Percentiles rank a stretch among this genome's conserved stretches.
Conservation (phyloP, 306 rosid genomes). For the Cucumis cinereus region DNA sequence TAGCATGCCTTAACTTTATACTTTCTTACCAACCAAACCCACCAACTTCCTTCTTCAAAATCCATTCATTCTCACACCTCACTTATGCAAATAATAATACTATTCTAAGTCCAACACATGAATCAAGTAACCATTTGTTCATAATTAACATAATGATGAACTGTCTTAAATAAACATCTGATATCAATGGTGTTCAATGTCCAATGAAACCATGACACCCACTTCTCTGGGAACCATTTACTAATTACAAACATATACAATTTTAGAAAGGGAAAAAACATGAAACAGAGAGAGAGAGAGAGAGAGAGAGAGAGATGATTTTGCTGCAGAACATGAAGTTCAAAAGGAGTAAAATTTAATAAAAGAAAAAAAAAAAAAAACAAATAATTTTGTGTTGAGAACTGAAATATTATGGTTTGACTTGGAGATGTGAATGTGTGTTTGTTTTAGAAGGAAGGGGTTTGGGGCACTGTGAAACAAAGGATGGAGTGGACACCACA, state of each 20-base stretch:
- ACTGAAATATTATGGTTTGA: slow-evolving; percentile 7
- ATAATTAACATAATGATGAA: background rate
- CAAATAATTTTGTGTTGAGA: background rate
- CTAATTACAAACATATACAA: slow-evolving; percentile 1
- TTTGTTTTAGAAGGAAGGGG: slow-evolving; percentile 7
- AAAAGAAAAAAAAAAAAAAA: background rate
- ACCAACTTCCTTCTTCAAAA: background rate
- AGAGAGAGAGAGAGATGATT: background rate
- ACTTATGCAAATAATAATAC: no score
- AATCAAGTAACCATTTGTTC: background rate
- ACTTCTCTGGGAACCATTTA: background rate
- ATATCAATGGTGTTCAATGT: background rate
- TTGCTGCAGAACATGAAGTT: background rate
- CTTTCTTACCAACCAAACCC: background rate
- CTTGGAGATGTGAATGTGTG: background rate
- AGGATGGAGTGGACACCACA: slow-evolving; percentile 62
- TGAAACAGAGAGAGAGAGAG: no score
- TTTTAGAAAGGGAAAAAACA: background rate
- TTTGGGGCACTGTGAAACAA: slow-evolving; percentile 22
- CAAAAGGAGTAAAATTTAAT: background rate
- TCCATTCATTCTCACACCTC: no score
- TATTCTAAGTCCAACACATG: no score
- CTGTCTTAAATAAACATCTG: background rate
- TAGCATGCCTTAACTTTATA: background rate
- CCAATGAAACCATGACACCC: background rate